Base-by-base conservation (phyloP, 805 yeast genomes). In the Candida nemodendra region DNA sequence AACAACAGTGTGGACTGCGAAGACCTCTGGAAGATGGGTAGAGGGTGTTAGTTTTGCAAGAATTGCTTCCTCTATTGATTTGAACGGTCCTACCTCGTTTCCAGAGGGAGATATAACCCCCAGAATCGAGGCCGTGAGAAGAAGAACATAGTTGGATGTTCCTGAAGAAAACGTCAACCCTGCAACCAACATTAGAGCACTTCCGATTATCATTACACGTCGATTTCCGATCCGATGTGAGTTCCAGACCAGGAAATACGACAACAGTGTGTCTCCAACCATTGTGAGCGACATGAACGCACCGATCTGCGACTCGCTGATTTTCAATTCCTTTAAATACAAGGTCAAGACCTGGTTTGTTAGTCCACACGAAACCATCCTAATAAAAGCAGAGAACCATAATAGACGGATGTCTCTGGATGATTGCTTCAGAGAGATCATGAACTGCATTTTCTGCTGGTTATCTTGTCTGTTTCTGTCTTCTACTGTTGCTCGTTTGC, bases 71-170 rank as follows among this genome's bases (percentile, higher is more conserved):
- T 88, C 96, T 19, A 88, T 79, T 0, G 93, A 78, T 54, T 84
- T 82, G 60, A 88, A 88, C 0, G 96, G 96, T 0, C 96, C 96
- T 0, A 90, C 86, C 54, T 88, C 96, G 53, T 82, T 89, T 17
- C 96, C 95, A 19, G 87, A 78, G 2, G 95, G 93, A 2, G 95
- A 84, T 6, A 88, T 84, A 13, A 88, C 95, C 1, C 96, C 96
- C 21, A 85, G 41, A 2, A 85, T 74, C 2, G 95, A 93, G 7
- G 93, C 93, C 2, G 69, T 17, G 15, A 88, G 62, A 27, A 88
- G 65, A 1, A 82, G 45, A 46, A 62, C 54, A 56, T 68, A 86
- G 47, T 75, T 74, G 23, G 75, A 68, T 42, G 69, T 66, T 17
- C 64, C 61, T 0, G 62, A 49, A n/a, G 81, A 74, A 57, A 88